Evolutionary conservation across 805 yeast species (phyloP).

Genomic region (Zygotorulaspora chibaensis): DNA sequence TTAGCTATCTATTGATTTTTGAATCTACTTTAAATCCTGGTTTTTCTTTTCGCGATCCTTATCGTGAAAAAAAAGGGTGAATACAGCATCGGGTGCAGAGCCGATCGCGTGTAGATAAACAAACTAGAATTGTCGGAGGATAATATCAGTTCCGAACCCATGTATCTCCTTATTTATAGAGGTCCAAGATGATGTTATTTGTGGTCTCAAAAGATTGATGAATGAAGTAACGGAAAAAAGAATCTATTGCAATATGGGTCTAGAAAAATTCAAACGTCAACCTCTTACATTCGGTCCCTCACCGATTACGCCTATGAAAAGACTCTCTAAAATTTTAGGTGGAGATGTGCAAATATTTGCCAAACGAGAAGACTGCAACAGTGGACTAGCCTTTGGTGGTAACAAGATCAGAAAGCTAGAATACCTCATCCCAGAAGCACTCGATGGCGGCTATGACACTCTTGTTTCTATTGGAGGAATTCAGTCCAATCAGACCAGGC

Average conservation of each 20-base stretch:
- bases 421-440: conserved; percentile 35
- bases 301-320: conserved; percentile 33
- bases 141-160: neutral
- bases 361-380: conserved; percentile 36
- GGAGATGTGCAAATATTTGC: conserved; percentile 35
- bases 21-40: neutral
- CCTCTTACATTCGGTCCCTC: conserved; percentile 36
- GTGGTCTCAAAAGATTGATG: neutral
- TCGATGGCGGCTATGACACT: conserved; percentile 35
- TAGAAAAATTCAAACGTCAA: conserved; percentile 25
- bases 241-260: conserved; percentile 5
- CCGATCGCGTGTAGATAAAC: neutral
- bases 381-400: conserved; percentile 37
- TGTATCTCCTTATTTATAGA: neutral
- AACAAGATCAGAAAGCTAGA: conserved; percentile 35
- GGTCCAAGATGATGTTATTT: neutral
- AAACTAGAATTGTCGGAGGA: neutral
- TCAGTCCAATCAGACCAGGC: conserved; percentile 36
- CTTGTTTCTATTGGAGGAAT: conserved; percentile 37
- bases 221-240: neutral
- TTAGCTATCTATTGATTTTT: too few species aligned
- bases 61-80: neutral
- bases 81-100: neutral
- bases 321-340: conserved; percentile 31
- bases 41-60: neutral